Percentiles rank a stretch among this genome's conserved stretches.
Evolutionary conservation across 352 stramenopile genomes (phyloP).

Genomic region (Globisporangium spiculum): DNA sequence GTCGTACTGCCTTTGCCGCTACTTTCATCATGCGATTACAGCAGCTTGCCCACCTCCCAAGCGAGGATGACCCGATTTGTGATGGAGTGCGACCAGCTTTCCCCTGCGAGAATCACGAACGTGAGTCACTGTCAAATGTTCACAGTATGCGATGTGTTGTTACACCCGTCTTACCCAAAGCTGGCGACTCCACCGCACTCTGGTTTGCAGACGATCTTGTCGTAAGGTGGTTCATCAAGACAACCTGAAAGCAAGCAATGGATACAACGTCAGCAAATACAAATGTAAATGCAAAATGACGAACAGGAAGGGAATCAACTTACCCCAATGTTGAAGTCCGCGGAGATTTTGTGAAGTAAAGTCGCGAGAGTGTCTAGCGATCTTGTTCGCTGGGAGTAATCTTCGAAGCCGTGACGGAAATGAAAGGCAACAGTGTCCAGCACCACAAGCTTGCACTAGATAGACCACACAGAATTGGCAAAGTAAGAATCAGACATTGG

Average conservation of each 20-base stretch:
- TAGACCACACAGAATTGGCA: neutral
- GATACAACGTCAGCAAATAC: neutral
- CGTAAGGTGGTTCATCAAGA: conserved; percentile 76
- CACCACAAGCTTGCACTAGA: conserved; percentile 84
- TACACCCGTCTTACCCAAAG: conserved; percentile 21
- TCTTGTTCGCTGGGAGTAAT: conserved; percentile 60
- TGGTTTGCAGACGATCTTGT: conserved; percentile 32
- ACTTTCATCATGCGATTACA: neutral
- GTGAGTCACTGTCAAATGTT: neutral
- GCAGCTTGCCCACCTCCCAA: conserved; percentile 53
- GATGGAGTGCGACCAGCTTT: conserved; percentile 68
- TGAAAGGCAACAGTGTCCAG: conserved; percentile 95
- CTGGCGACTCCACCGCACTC: conserved; percentile 22
- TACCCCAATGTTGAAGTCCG: conserved; percentile 56
- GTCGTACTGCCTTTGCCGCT: neutral
- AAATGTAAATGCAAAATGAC: neutral
- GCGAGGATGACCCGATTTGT: conserved; percentile 56
- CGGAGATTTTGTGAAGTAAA: conserved; percentile 59
- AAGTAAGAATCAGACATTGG: neutral
- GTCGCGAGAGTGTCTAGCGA: conserved; percentile 70
- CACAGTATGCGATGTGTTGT: neutral
- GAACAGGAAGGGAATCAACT: neutral
- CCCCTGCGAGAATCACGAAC: conserved; percentile 32
- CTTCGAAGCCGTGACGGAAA: conserved; percentile 85
- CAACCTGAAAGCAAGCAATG: conserved; percentile 26